These are phyloP conservation scores for Saccharum spontaneum DNA, from an alignment of 176 grass and related monocot species.

Conservation along the genomic window DNA sequence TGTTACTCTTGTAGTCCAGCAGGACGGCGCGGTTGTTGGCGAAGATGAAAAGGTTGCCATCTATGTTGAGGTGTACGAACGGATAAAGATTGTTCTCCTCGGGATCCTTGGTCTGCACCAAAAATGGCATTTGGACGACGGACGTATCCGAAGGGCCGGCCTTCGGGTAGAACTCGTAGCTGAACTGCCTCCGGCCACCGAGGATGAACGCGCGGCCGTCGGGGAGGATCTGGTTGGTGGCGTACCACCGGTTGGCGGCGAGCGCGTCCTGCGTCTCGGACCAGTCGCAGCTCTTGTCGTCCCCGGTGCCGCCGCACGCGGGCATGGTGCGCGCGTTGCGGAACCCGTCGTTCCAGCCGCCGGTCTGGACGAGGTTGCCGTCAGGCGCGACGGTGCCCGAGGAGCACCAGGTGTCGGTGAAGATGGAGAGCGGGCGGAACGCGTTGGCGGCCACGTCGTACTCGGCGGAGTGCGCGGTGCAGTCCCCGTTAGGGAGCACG, in stretches of 20 bases:
- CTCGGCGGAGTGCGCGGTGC: slow-evolving; percentile 77
- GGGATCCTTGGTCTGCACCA: slow-evolving; percentile 49
- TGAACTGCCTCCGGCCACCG: slow-evolving; percentile 70
- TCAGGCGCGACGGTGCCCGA: slow-evolving; percentile 71
- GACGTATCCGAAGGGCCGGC: slow-evolving; percentile 19
- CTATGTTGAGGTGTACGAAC: slow-evolving; percentile 76
- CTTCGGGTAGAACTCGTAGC: slow-evolving; percentile 83
- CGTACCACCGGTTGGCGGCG: slow-evolving; percentile 61
- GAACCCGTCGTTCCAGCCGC: slow-evolving; percentile 73
- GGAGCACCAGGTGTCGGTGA: slow-evolving; percentile 88
- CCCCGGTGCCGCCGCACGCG: slow-evolving; percentile 14
- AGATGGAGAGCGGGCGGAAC: slow-evolving; percentile 47
- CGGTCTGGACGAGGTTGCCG: slow-evolving; percentile 75
- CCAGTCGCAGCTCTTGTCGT: slow-evolving; percentile 54
- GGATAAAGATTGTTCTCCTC: slow-evolving; percentile 91
- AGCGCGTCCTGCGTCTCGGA: slow-evolving; percentile 59
- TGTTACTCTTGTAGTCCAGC: slow-evolving; percentile 63
- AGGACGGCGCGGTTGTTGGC: slow-evolving; percentile 77
- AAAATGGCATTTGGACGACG: slow-evolving; percentile 39
- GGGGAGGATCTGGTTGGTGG: slow-evolving; percentile 85
- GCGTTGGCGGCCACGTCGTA: slow-evolving; percentile 52
- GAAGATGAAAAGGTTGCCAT: slow-evolving; percentile 87
- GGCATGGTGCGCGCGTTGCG: slow-evolving; percentile 58
- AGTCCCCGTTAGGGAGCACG: slow-evolving; percentile 45
- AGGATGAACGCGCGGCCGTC: slow-evolving; percentile 69